phyloP scores from a whole-genome alignment of 176 grass and related monocot species.

The Aegilops speltoides region DNA sequence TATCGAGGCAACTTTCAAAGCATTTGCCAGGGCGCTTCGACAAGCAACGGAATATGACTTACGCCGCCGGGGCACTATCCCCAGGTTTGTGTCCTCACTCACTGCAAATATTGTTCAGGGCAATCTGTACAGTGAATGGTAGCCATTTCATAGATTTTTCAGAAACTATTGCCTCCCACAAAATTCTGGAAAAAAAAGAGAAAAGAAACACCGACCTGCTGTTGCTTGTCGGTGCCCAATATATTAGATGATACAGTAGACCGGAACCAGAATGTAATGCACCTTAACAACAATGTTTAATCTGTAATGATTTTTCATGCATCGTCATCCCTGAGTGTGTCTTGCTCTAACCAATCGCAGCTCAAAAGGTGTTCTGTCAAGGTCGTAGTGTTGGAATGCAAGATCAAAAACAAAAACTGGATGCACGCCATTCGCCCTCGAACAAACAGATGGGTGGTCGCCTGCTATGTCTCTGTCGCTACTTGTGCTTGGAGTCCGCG shows the following conservation, averaged over 20 bases:
- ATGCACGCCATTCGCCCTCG: background rate
- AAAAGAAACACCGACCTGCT: background rate
- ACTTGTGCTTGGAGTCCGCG: background rate
- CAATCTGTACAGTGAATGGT: background rate
- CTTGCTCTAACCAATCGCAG: slow-evolving; percentile 30
- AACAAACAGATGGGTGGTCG: background rate
- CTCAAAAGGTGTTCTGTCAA: slow-evolving; percentile 88
- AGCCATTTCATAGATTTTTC: background rate
- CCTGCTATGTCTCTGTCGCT: background rate
- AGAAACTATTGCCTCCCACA: background rate
- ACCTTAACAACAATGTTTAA: background rate
- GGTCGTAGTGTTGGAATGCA: slow-evolving; percentile 39
- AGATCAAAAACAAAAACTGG: background rate
- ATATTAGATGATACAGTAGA: background rate
- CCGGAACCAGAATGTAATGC: background rate
- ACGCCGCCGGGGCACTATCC: slow-evolving; percentile 66
- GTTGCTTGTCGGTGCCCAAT: background rate
- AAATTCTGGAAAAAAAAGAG: background rate
- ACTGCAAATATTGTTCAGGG: slow-evolving; percentile 11
- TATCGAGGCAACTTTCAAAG: slow-evolving; percentile 89
- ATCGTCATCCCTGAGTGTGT: background rate
- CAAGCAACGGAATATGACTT: slow-evolving; percentile 90
- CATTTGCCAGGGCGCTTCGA: slow-evolving; percentile 94
- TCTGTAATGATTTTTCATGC: background rate
- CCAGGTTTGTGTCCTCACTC: slow-evolving; percentile 55